These are phyloP conservation scores for Beverwykella pulmonaria DNA, from an alignment of 495 filamentous ascomycete species.

Conservation along the genomic window DNA sequence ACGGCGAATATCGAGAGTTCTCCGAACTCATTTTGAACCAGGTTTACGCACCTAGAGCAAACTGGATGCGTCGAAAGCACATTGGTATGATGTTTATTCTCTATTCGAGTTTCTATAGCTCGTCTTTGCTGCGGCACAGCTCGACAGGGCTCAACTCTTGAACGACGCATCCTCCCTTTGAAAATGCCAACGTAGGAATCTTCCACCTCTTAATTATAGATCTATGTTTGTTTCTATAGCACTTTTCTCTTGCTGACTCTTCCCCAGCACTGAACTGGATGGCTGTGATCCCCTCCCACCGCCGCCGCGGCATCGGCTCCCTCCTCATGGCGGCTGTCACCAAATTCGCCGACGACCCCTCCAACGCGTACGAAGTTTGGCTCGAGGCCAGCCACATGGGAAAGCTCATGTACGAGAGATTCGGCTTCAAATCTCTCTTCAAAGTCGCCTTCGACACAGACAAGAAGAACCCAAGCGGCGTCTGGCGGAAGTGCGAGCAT, in stretches of 20 bases:
- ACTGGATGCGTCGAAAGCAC: constrained; percentile 27
- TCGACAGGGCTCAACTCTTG: no score
- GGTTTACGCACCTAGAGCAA: constrained; percentile 11
- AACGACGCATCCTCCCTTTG: no score
- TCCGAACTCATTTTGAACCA: constrained; percentile 22
- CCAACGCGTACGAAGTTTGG: constrained; percentile 14
- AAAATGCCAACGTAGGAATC: no score
- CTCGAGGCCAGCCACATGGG: constrained; percentile 28
- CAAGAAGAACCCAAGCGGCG: constrained; percentile 11
- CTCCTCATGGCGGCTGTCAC: constrained; percentile 23
- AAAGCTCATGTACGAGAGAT: constrained; percentile 29
- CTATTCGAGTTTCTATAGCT: neutral
- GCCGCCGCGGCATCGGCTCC: constrained; percentile 25
- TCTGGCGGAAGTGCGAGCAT: constrained; percentile 25
- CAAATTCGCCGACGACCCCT: constrained; percentile 1
- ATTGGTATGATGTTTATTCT: constrained; percentile 10
- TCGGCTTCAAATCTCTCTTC: constrained; percentile 22
- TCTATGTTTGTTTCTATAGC: no score
- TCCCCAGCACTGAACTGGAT: constrained; percentile 32
- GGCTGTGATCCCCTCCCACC: constrained; percentile 28
- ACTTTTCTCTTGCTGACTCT: neutral
- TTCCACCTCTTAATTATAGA: no score
- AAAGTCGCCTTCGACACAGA: constrained; percentile 22
- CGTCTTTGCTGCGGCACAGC: no score
- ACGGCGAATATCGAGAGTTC: constrained; percentile 26